A percentile compares a stretch with the other conserved stretches of the same genome.
phyloP scores from a whole-genome alignment of 768 basidiomycete genomes.

The Lenzites betulinus region DNA sequence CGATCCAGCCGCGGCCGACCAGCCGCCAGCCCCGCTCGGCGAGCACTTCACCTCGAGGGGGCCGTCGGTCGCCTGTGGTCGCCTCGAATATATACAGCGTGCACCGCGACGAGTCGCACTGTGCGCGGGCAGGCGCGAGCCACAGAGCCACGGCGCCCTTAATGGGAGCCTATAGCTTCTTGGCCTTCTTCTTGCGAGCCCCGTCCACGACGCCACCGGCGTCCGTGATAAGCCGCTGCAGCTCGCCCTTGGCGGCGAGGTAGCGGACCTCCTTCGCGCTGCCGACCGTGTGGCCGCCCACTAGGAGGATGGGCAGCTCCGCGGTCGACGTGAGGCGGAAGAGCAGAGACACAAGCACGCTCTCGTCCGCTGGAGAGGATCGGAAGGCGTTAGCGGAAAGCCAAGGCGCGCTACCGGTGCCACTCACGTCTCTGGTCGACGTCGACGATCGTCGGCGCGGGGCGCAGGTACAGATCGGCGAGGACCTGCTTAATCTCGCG shows the following conservation, averaged over 20 bases:
- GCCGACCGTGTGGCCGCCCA: slow-evolving; percentile 60
- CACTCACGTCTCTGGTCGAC: slow-evolving; percentile 60
- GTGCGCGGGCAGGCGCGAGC: not conserved
- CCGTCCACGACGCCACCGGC: slow-evolving; percentile 62
- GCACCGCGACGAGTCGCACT: slow-evolving; percentile 15
- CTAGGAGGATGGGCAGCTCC: slow-evolving; percentile 65
- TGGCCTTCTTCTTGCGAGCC: slow-evolving; percentile 51
- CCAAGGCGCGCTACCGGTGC: not conserved
- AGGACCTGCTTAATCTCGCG: slow-evolving; percentile 69
- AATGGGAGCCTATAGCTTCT: slow-evolving; percentile 27
- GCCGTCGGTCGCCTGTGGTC: slow-evolving; percentile 5
- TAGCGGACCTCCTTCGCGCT: slow-evolving; percentile 51
- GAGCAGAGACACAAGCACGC: slow-evolving; percentile 63
- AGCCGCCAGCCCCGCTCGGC: slow-evolving; percentile 9
- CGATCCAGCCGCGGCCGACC: slow-evolving; percentile 8
- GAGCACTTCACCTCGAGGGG: slow-evolving; percentile 18
- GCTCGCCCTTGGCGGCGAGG: slow-evolving; percentile 51
- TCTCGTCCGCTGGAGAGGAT: slow-evolving; percentile 62
- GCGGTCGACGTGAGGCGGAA: slow-evolving; percentile 55
- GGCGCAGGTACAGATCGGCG: slow-evolving; percentile 54
- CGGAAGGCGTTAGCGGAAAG: not conserved
- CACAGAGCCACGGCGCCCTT: not conserved
- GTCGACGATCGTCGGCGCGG: slow-evolving; percentile 67
- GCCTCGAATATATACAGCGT: slow-evolving; percentile 13
- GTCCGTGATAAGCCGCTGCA: slow-evolving; percentile 49